These are phyloP conservation scores for Sanghuangporus baumii DNA, from an alignment of 1,284 basidiomycete genomes.

Conservation along the genomic window DNA sequence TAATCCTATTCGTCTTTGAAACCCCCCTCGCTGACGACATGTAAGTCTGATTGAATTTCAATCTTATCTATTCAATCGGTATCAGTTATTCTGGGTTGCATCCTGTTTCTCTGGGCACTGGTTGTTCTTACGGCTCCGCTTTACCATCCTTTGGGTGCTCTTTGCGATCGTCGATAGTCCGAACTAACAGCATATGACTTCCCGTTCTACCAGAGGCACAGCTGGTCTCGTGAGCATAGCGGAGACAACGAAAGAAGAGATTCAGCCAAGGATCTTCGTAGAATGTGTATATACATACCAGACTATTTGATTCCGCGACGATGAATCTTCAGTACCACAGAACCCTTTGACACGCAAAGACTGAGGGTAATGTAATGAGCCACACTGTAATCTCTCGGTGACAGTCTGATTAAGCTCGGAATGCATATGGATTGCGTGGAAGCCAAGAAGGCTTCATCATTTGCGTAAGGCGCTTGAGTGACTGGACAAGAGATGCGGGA, in stretches of 20 bases:
- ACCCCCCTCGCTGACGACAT: not conserved
- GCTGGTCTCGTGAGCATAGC: not conserved
- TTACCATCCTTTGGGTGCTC: not conserved
- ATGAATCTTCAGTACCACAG: not conserved
- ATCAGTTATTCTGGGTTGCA: not conserved
- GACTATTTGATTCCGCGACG: not conserved
- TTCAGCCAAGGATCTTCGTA: not conserved
- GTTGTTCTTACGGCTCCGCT: not conserved
- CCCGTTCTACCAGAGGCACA: not conserved
- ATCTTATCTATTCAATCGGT: not conserved
- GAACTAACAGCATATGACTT: not conserved
- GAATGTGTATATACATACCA: not conserved
- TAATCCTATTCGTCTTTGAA: not conserved
- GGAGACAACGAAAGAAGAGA: not conserved
- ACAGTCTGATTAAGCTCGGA: not conserved
- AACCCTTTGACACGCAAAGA: not conserved
- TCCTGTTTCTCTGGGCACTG: not conserved
- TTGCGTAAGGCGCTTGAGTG: not conserved
- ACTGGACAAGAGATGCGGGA: not conserved
- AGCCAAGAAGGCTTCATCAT: not conserved
- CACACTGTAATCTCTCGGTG: not conserved
- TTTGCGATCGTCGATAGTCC: not conserved
- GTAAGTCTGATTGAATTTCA: not conserved
- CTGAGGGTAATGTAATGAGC: not conserved
- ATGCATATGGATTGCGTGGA: not conserved